Evolutionary conservation across 257 asterid genomes (phyloP).

Genomic region (Rauvolfia tetraphylla): DNA sequence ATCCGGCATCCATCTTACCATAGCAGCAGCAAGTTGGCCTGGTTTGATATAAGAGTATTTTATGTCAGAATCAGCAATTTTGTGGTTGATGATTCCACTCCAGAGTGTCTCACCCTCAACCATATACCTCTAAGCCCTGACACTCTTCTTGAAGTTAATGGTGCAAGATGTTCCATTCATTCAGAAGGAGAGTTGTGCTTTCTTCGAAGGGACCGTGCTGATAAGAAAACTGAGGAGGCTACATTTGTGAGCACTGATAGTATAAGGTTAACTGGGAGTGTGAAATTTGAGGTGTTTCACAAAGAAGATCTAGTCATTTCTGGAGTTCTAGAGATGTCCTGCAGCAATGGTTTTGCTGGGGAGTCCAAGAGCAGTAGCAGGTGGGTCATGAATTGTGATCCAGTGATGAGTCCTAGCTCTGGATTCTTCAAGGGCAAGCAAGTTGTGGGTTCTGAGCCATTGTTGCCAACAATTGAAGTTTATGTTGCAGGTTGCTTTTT

Average conservation of each 20-base stretch:
- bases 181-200: conserved; percentile 63
- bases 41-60: conserved; percentile 63
- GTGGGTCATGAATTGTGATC: conserved; percentile 76
- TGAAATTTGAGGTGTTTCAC: conserved; percentile 68
- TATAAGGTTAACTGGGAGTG: conserved; percentile 61
- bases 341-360: conserved; percentile 45
- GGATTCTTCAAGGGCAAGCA: conserved; percentile 75
- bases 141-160: conserved; percentile 78
- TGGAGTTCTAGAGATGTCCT: conserved; percentile 60
- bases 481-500: conserved; percentile 77
- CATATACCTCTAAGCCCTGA: conserved; percentile 63
- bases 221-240: conserved; percentile 82
- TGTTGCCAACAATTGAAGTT: conserved; percentile 67
- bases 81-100: conserved; percentile 61
- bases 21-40: conserved; percentile 36
- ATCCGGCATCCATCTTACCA: conserved; percentile 52
- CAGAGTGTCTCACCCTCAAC: conserved; percentile 59
- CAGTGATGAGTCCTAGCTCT: conserved; percentile 43
- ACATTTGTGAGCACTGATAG: conserved; percentile 82
- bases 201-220: conserved; percentile 71
- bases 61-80: conserved; percentile 76
- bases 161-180: conserved; percentile 49
- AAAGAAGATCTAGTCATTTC: conserved; percentile 56
- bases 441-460: conserved; percentile 38
- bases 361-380: conserved; percentile 34